Evolutionary conservation across 495 filamentous ascomycete genomes (phyloP).

Genomic region (Neurospora discreta): DNA sequence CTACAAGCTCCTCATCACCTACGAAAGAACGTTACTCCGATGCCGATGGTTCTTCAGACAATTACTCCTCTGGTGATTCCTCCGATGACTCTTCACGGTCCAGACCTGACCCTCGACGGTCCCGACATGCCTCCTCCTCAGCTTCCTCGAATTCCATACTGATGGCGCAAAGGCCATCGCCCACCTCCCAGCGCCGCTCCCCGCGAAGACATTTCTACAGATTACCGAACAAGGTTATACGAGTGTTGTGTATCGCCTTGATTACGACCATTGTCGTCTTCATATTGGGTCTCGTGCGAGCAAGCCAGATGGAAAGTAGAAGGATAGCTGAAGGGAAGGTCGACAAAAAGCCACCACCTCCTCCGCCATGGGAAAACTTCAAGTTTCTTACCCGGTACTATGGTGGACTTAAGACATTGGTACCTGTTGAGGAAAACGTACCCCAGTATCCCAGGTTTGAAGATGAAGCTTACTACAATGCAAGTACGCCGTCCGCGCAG

Average conservation of each 20-base stretch:
- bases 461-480: constrained; percentile 33
- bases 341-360: constrained; percentile 34
- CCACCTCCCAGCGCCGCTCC: constrained; percentile 26
- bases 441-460: constrained; percentile 64
- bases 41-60: constrained; percentile 30
- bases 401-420: constrained; percentile 62
- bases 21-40: constrained; percentile 35
- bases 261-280: constrained; percentile 60
- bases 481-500: constrained; percentile 16
- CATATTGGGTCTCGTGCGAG: constrained; percentile 56
- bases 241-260: constrained; percentile 61
- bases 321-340: constrained; percentile 46
- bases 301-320: constrained; percentile 53
- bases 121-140: constrained; percentile 42
- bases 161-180: constrained; percentile 36
- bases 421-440: constrained; percentile 46
- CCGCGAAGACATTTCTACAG: constrained; percentile 41
- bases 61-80: constrained; percentile 31
- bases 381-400: constrained; percentile 74
- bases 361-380: constrained; percentile 74
- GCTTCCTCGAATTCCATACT: constrained; percentile 38
- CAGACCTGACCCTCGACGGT: constrained; percentile 30
- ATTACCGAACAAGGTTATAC: constrained; percentile 51
- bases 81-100: constrained; percentile 27
- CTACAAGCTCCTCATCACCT: constrained; percentile 10